Conservation (phyloP, 2,329 filamentous ascomycete genomes). For the Cytospora schulzeri region DNA sequence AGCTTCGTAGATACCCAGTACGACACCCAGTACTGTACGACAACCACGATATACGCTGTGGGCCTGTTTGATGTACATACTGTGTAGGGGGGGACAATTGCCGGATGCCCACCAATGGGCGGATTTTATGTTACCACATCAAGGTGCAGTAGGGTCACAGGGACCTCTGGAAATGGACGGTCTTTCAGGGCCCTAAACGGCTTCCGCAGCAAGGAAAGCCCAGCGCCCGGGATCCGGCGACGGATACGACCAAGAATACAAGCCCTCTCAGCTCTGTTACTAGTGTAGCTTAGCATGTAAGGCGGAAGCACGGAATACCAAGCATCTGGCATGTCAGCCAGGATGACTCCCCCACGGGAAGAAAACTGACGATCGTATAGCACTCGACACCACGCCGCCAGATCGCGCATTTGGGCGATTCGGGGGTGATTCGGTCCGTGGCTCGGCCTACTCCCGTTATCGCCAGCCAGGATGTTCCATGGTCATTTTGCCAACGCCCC, state of each 20-base stretch:
- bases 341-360: no score
- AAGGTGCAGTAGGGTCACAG: neutral
- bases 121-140: neutral
- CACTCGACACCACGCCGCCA: neutral
- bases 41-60: no score
- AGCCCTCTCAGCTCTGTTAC: no score
- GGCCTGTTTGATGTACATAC: neutral
- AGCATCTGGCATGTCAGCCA: no score
- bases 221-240: neutral
- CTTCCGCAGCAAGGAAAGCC: neutral
- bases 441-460: neutral
- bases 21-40: no score
- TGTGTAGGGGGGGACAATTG: neutral
- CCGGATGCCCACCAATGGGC: neutral
- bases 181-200: neutral
- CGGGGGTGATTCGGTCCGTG: neutral
- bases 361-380: neutral
- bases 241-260: neutral
- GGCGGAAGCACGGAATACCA: no score
- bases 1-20: neutral
- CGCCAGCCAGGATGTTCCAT: neutral
- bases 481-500: neutral
- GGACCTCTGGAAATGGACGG: neutral
- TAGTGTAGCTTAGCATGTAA: no score
- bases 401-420: neutral